A percentile compares a stretch with the other conserved stretches of the same genome.
Conservation (phyloP, 1,284 basidiomycete genomes). For the Dichomitus squalens region DNA sequence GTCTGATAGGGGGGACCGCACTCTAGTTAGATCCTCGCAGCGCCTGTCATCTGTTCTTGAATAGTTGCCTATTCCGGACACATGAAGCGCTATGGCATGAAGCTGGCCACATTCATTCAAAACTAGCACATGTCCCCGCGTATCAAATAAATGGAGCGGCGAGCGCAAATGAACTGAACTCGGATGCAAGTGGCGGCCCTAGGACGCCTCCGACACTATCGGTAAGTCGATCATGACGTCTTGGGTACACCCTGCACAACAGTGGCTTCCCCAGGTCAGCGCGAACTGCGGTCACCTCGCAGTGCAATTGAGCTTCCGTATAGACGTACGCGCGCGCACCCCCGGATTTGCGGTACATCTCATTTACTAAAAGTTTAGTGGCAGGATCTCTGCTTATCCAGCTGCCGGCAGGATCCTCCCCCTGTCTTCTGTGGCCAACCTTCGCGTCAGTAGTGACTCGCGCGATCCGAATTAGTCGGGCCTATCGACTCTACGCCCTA, state of each 20-base stretch:
- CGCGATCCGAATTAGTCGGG: neutral
- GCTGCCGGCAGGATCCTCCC: neutral
- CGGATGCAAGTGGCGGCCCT: neutral
- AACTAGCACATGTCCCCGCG: neutral
- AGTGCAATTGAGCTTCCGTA: neutral
- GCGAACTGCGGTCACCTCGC: neutral
- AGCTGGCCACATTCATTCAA: neutral
- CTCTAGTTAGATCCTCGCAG: neutral
- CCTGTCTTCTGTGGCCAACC: neutral
- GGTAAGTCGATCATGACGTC: conserved; percentile 12
- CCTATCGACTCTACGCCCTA: neutral
- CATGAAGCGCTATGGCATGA: neutral
- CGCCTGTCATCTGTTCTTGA: conserved; percentile 19
- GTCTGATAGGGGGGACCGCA: neutral
- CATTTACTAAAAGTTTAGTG: neutral
- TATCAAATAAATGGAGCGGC: neutral
- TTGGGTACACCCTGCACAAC: neutral
- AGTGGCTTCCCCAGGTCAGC: neutral
- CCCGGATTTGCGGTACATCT: neutral
- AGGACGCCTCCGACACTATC: neutral
- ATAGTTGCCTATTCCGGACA: conserved; percentile 19
- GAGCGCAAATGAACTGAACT: neutral
- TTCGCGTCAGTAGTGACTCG: neutral
- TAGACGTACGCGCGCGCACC: neutral
- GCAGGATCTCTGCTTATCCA: neutral